A percentile compares a stretch with the other conserved stretches of the same genome.
Conservation (phyloP, 1,284 basidiomycete genomes). For the Puccinia sorghi region DNA sequence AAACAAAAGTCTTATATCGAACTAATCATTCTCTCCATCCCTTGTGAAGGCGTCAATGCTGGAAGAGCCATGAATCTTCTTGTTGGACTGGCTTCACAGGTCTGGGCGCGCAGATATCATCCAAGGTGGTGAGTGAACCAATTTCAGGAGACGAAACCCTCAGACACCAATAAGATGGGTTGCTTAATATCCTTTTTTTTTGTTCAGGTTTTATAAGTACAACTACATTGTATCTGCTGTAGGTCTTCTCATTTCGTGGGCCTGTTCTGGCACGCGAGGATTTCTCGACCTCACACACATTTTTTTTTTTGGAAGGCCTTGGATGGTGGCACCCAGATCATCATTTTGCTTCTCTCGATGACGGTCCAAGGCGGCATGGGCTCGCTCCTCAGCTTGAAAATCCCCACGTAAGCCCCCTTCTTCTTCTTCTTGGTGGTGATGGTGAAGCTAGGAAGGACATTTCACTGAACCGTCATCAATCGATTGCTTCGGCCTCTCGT, state of each 20-base stretch:
- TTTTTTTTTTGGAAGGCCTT: slow-evolving; percentile 12
- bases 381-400: neutral
- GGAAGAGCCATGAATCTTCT: slow-evolving; percentile 19
- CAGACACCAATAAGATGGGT: neutral
- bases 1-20: neutral
- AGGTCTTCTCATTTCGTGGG: neutral
- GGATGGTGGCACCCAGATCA: slow-evolving; percentile 39
- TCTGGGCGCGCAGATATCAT: slow-evolving; percentile 24
- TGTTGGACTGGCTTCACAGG: slow-evolving; percentile 22
- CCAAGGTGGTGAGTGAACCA: slow-evolving; percentile 6
- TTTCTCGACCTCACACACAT: neutral
- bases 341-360: slow-evolving; percentile 27
- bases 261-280: neutral
- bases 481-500: neutral
- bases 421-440: too few species aligned
- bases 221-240: slow-evolving; percentile 43
- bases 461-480: too few species aligned
- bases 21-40: neutral
- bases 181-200: neutral
- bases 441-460: neutral
- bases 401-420: slow-evolving; percentile 31
- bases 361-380: slow-evolving; percentile 36
- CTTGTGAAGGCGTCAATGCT: slow-evolving; percentile 1
- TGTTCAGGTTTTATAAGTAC: slow-evolving; percentile 36
- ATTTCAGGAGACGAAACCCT: neutral